These are phyloP conservation scores for Metschnikowia bowlesiae DNA, from an alignment of 805 yeast species.

Conservation along the genomic window DNA sequence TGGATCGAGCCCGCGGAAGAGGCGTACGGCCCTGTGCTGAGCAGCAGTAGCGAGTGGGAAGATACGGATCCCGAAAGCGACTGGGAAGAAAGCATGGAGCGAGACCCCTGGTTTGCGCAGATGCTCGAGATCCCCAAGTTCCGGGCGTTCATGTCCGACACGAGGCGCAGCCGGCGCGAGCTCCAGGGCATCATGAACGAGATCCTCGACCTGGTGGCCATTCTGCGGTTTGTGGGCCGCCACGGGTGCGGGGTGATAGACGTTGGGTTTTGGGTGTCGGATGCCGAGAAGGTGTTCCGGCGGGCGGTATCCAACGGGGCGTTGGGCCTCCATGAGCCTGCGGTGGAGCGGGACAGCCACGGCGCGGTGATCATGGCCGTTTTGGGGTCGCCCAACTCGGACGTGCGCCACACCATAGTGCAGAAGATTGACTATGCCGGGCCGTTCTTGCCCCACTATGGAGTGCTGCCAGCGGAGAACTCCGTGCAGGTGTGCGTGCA, in stretches of 20 bases:
- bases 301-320: constrained; percentile 56
- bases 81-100: neutral
- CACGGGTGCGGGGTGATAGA: constrained; percentile 87
- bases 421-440: constrained; percentile 42
- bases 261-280: constrained; percentile 58
- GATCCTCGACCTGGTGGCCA: neutral
- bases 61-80: neutral
- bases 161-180: neutral
- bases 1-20: constrained; percentile 11
- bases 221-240: constrained; percentile 20
- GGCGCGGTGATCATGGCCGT: constrained; percentile 55
- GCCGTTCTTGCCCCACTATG: constrained; percentile 50
- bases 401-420: constrained; percentile 65
- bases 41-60: constrained; percentile 1
- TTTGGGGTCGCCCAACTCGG: constrained; percentile 44
- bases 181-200: neutral
- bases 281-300: constrained; percentile 42
- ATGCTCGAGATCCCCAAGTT: constrained; percentile 2
- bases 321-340: constrained; percentile 24
- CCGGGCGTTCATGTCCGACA: neutral
- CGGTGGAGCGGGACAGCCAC: constrained; percentile 33
- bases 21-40: neutral
- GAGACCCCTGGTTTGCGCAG: neutral
- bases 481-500: neutral
- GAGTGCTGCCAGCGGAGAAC: constrained; percentile 4